These are phyloP conservation scores for Trichosporon faecale DNA, from an alignment of 1,284 basidiomycete genomes.

Conservation along the genomic window DNA sequence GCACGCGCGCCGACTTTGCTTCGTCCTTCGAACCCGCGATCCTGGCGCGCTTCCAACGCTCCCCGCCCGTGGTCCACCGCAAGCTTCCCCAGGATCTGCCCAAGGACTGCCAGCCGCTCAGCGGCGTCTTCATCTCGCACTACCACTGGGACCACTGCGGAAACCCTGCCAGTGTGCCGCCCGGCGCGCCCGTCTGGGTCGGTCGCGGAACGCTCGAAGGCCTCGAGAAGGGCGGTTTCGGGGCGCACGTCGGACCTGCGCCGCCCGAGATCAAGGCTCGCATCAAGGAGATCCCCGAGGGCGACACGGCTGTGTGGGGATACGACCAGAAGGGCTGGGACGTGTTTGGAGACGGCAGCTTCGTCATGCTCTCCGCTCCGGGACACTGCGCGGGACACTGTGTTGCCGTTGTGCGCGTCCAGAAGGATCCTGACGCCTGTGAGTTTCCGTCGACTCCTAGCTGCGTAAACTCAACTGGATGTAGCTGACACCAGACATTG, in stretches of 20 bases:
- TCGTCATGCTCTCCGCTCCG: constrained; percentile 11
- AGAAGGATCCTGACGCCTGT: constrained; percentile 8
- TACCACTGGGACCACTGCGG: constrained; percentile 19
- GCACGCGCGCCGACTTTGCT: constrained; percentile 11
- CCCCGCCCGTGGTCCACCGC: background rate
- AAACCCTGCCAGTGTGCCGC: background rate
- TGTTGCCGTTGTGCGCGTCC: constrained; percentile 9
- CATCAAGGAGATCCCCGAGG: constrained; percentile 11
- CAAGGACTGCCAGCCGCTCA: background rate
- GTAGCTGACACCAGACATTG: constrained; percentile 1
- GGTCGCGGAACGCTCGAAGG: constrained; percentile 1
- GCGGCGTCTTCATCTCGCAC: constrained; percentile 15
- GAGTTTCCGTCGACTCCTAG: background rate
- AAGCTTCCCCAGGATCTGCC: constrained; percentile 6
- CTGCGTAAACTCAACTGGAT: background rate
- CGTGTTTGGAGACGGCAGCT: constrained; percentile 17
- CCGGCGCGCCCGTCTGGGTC: constrained; percentile 7
- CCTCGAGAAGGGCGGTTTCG: background rate
- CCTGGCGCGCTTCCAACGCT: background rate
- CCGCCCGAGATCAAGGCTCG: background rate
- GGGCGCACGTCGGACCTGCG: background rate
- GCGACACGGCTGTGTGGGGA: background rate
- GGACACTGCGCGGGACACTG: constrained; percentile 16
- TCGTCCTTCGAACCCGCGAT: background rate
- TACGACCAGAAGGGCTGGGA: constrained; percentile 9